Conservation (phyloP, 345 rosid species). For the Citrus glauca region DNA sequence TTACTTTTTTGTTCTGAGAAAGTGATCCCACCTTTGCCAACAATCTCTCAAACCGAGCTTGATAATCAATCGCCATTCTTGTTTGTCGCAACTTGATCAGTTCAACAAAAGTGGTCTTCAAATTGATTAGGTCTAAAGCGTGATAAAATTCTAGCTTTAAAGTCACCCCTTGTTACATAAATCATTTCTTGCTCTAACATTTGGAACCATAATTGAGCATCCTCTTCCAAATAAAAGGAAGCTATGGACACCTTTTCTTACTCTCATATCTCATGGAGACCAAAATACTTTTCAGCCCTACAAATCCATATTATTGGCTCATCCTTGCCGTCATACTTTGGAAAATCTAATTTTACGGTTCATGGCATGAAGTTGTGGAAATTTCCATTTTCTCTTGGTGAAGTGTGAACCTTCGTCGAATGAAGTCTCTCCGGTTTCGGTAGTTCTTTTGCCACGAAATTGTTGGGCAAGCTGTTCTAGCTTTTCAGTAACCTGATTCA, state of each 20-base stretch:
- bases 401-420: background rate
- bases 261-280: background rate
- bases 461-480: no score
- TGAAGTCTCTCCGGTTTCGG: no score
- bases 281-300: background rate
- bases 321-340: background rate
- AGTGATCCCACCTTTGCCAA: background rate
- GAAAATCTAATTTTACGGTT: background rate
- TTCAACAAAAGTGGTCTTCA: no score
- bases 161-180: no score
- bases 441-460: no score
- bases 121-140: no score
- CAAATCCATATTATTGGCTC: background rate
- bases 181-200: no score
- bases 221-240: background rate
- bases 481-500: no score
- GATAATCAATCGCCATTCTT: background rate
- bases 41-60: background rate
- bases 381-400: background rate
- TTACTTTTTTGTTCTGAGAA: background rate
- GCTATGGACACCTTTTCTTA: background rate
- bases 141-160: no score
- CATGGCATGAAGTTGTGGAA: no score
- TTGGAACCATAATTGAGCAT: no score
- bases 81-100: no score